These are phyloP conservation scores for Paraglomus occultum DNA, from an alignment of 192 early-diverging fungal genomes.

Conservation along the genomic window DNA sequence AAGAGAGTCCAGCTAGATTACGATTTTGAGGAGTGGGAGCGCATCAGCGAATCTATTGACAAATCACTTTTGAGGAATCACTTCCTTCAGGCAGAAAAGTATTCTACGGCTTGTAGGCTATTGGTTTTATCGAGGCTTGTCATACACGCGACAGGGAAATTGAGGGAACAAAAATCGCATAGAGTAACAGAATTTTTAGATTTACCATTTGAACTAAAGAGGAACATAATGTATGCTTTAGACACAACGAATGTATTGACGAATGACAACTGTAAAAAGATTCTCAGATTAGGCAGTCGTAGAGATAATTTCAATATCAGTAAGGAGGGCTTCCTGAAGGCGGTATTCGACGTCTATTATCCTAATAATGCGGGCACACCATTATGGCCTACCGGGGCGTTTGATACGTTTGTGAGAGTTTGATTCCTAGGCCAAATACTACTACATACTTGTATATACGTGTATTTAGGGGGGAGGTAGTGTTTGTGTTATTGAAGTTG, in stretches of 20 bases:
- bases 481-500: no score
- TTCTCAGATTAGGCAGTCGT: not conserved
- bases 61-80: slow-evolving; percentile 44
- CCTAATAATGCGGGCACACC: not conserved
- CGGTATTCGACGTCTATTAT: not conserved
- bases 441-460: no score
- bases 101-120: slow-evolving; percentile 41
- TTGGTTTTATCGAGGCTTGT: slow-evolving; percentile 37
- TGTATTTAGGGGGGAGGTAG: no score
- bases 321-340: not conserved
- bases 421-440: no score
- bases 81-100: slow-evolving; percentile 43
- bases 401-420: not conserved
- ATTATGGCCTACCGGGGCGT: slow-evolving; percentile 12
- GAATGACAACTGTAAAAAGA: not conserved
- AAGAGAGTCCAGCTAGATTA: slow-evolving; percentile 48
- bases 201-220: slow-evolving; percentile 20
- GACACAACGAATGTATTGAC: slow-evolving; percentile 5
- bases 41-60: slow-evolving; percentile 41
- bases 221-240: slow-evolving; percentile 1
- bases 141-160: slow-evolving; percentile 11
- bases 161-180: not conserved
- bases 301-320: not conserved
- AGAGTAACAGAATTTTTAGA: not conserved
- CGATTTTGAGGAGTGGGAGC: slow-evolving; percentile 46